Base-by-base conservation (phyloP, 257 asterid species). In the Thymus mandschuricus region DNA sequence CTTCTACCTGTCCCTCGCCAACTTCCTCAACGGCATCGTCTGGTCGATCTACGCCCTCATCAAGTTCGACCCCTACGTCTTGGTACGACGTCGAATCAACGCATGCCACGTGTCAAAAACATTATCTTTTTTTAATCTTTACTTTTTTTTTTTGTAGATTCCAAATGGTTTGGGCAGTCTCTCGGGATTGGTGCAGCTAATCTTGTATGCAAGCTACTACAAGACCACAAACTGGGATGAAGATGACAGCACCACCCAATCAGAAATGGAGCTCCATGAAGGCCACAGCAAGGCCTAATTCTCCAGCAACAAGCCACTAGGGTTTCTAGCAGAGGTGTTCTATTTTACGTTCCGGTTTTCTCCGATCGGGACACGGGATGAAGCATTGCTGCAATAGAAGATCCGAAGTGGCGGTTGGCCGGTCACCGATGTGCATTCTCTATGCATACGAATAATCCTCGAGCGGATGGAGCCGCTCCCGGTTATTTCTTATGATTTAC, bases 31-130 rank as follows among this genome's bases (percentile, higher is more conserved):
- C 50, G 98, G 95, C 35, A 1, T 70, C 1, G 68, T 81, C 12
- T 92, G 98, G 98, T 77, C 83, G 59, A 6, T 74, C 15, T 92
- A 90, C 51, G 88, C 97, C 0, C 64, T 83, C 80, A 70, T 90
- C 84, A 81, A 78, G 78, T 62, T 89, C 10, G 98, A 92, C 64
- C 74, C 79, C 10, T 82, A 66, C 34, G 66, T 92, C 74, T 8
- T 88, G 86, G 98, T 92, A 84, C 73, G 5, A 52, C 3, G 7
- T 52, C 2, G 1, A 0, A 44, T 10, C 12, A 44, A 44, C 1
- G 1, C 0, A 44, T 44, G 40, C 5, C 5, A 21, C 0, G 1
- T 27, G 28, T 41, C 29, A 28, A 54, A 54, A 2, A 21, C 0
- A 15, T 15, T 21, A 15, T 40, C 8, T 4, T 49, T 65, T 8